Evolutionary conservation across 331 rosid species (phyloP).

Genomic region (Pyracantha coccinea): DNA sequence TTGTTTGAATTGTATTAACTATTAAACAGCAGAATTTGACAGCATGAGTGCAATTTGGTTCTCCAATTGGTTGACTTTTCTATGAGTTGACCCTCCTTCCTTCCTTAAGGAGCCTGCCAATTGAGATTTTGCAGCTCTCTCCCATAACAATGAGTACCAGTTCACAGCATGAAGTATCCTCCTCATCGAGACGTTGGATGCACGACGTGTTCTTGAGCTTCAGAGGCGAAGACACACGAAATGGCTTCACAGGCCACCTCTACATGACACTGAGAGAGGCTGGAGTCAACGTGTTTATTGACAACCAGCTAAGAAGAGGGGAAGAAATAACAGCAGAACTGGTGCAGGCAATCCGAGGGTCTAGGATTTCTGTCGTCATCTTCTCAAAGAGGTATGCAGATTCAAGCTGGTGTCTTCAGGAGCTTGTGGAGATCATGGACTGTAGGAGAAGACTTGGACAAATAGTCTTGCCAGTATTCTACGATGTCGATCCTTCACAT

Average conservation of each 20-base stretch:
- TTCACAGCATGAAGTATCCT: not conserved
- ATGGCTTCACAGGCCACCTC: not conserved
- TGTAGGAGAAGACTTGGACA: not conserved
- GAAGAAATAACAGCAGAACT: not conserved
- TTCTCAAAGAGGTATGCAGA: not conserved
- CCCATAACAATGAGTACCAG: constrained; percentile 1
- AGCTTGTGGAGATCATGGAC: constrained; percentile 6
- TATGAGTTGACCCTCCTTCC: not conserved
- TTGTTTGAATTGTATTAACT: too few species aligned
- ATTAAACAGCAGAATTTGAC: too few species aligned
- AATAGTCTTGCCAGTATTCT: constrained; percentile 5
- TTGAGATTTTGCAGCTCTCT: not conserved
- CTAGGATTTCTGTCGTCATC: not conserved
- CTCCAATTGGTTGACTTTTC: too few species aligned
- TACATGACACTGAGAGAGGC: not conserved
- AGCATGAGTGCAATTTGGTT: too few species aligned
- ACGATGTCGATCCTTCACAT: constrained; percentile 4
- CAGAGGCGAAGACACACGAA: not conserved
- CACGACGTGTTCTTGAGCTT: not conserved
- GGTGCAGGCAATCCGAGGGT: not conserved
- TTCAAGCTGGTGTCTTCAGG: constrained; percentile 13
- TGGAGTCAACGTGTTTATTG: not conserved
- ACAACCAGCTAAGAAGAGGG: not conserved
- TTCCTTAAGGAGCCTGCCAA: not conserved
- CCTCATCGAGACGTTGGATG: not conserved